Conservation (phyloP, 108 stramenopile genomes). For the Nitzschia palea region DNA sequence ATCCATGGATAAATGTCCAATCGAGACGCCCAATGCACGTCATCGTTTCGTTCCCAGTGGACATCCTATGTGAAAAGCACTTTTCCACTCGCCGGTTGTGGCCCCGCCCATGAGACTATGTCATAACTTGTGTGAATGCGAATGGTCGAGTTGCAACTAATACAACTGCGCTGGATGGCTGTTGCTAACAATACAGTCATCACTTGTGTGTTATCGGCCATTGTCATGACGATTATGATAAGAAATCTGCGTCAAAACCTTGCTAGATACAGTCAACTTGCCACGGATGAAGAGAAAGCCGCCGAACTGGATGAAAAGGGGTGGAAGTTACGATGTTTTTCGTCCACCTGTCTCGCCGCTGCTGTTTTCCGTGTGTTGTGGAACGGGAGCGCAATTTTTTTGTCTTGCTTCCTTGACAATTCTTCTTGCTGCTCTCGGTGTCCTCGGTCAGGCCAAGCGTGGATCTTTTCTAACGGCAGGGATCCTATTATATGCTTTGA, state of each 20-base stretch:
- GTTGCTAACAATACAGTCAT: slow-evolving; percentile 81
- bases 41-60: slow-evolving; percentile 68
- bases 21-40: slow-evolving; percentile 83
- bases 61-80: slow-evolving; percentile 89
- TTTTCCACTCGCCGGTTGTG: slow-evolving; percentile 51
- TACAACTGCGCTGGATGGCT: slow-evolving; percentile 56
- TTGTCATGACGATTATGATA: slow-evolving; percentile 17
- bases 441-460: slow-evolving; percentile 86
- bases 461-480: slow-evolving; percentile 88
- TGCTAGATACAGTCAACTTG: slow-evolving; percentile 53
- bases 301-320: slow-evolving; percentile 90
- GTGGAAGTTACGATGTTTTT: slow-evolving; percentile 93
- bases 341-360: slow-evolving; percentile 76
- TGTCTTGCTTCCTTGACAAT: slow-evolving; percentile 71
- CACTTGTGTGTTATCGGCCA: slow-evolving; percentile 69
- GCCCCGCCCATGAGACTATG: slow-evolving; percentile 49
- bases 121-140: slow-evolving; percentile 43
- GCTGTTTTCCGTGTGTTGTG: slow-evolving; percentile 76
- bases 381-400: slow-evolving; percentile 82
- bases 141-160: neutral
- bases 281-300: slow-evolving; percentile 81
- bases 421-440: slow-evolving; percentile 86
- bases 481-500: slow-evolving; percentile 85
- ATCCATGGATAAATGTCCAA: slow-evolving; percentile 93
- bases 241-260: slow-evolving; percentile 59